phyloP scores from a whole-genome alignment of 768 basidiomycete species.

The Gautieria morchelliformis region DNA sequence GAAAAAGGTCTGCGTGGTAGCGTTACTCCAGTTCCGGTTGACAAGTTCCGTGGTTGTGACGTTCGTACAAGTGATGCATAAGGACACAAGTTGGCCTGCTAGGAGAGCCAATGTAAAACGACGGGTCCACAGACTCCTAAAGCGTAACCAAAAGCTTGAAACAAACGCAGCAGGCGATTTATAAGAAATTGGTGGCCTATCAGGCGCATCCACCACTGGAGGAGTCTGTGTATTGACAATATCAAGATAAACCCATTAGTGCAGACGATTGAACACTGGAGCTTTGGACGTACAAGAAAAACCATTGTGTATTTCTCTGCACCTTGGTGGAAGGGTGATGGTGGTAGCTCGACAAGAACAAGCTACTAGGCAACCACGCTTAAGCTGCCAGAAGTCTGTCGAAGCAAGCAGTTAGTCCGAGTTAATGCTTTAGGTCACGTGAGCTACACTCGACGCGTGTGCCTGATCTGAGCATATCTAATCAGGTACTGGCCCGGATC shows the following conservation, averaged over 20 bases:
- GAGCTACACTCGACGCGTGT: too few species aligned
- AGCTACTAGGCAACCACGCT: too few species aligned
- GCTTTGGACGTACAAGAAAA: background rate
- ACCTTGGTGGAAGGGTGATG: too few species aligned
- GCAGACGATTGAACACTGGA: background rate
- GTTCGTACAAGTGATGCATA: conserved; percentile 86
- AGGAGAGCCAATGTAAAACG: conserved; percentile 61
- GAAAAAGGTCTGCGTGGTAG: conserved; percentile 80
- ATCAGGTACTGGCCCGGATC: too few species aligned
- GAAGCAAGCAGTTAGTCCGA: too few species aligned
- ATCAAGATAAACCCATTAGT: background rate
- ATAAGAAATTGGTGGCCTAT: conserved; percentile 57
- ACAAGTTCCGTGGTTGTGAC: conserved; percentile 77
- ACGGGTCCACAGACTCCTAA: conserved; percentile 70
- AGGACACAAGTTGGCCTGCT: conserved; percentile 73
- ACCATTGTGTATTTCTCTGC: too few species aligned
- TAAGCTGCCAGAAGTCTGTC: too few species aligned
- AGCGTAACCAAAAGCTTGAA: conserved; percentile 45
- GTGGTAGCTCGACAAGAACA: too few species aligned
- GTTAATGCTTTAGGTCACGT: too few species aligned
- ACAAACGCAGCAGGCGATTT: conserved; percentile 47
- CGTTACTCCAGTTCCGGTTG: conserved; percentile 55
- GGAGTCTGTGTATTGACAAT: background rate
- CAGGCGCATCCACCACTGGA: background rate
- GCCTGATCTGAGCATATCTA: too few species aligned